Evolutionary conservation across 176 grass and related monocot genomes (phyloP), one percentile per base, ranked within the genome.

Genomic region (Aechmea fasciata): DNA sequence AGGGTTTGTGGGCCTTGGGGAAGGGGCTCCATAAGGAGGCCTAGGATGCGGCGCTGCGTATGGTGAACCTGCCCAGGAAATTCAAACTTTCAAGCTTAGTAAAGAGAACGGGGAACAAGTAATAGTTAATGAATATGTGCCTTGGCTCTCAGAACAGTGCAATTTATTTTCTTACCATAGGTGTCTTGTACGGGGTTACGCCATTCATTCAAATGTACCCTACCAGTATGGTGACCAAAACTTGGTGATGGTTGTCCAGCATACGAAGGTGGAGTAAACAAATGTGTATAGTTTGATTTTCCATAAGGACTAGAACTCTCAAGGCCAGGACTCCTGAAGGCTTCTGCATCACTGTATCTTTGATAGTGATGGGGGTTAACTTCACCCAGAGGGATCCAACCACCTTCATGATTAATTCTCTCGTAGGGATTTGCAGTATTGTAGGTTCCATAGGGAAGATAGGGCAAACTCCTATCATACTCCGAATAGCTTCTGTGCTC

Each of bases 261-360:
- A 29, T 70, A 70, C 1, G 19, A 65, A 13, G 84, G 67, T 48
- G 51, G 54, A 69, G 68, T 33, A 49, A 68, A 70, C 67, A 71
- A 74, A 70, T 72, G 63, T 67, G 18, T 57, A 52, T 79, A 48
- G 19, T 49, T 50, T 47, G 69, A 48, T 11, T 41, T 73, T 66
- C 48, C 72, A 64, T 59, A 66, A 12, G 71, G 69, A 70, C 79
- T 71, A 73, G 72, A 29, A 78, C 67, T 65, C 52, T 74, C 81
- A 67, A 78, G 69, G 11, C 61, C 28, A 68, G 68, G 65, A 33
- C 51, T 26, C 69, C 71, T 11, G 49, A 81, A 84, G 65, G 51
- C 57, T 75, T 75, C 47, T 15, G 55, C 19, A 69, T 52, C 51
- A 33, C 66, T 49, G 48, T 51, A 41, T 66, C 24, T 59, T 25